A percentile compares a stretch with the other conserved stretches of the same genome.
phyloP scores from a whole-genome alignment of 306 rosid genomes.

The Canavalia gladiata region DNA sequence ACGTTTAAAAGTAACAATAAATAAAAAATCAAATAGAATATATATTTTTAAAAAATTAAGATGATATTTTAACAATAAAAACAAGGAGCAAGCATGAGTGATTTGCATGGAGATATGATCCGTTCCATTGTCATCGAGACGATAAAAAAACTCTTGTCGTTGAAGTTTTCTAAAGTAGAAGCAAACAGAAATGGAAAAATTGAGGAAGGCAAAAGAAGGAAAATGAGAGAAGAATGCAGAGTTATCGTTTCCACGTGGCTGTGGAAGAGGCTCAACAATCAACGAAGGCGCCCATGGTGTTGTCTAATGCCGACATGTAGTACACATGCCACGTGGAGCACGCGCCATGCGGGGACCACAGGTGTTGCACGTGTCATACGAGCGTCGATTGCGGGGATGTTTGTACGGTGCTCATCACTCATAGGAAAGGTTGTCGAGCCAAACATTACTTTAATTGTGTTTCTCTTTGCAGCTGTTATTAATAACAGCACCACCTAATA shows the following conservation, averaged over 20 bases:
- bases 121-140: background rate
- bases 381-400: slow-evolving; percentile 69
- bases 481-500: background rate
- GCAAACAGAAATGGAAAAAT: slow-evolving; percentile 44
- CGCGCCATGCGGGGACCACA: slow-evolving; percentile 43
- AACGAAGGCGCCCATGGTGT: background rate
- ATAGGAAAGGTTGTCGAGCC: slow-evolving; percentile 40
- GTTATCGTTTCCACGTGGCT: slow-evolving; percentile 17
- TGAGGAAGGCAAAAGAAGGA: slow-evolving; percentile 53
- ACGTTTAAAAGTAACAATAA: too few species aligned
- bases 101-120: background rate
- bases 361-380: slow-evolving; percentile 63
- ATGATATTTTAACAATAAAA: too few species aligned
- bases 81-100: too few species aligned
- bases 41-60: too few species aligned
- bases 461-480: background rate
- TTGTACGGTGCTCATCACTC: slow-evolving; percentile 56
- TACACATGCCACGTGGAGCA: slow-evolving; percentile 64
- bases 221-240: background rate
- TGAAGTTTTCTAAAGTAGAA: background rate
- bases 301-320: slow-evolving; percentile 60
- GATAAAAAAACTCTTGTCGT: background rate
- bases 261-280: background rate
- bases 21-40: too few species aligned
- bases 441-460: background rate